Percentiles rank a stretch among this genome's conserved stretches.
phyloP scores from a whole-genome alignment of 2,329 filamentous ascomycete species.

The Pseudovirgaria hyperparasitica region DNA sequence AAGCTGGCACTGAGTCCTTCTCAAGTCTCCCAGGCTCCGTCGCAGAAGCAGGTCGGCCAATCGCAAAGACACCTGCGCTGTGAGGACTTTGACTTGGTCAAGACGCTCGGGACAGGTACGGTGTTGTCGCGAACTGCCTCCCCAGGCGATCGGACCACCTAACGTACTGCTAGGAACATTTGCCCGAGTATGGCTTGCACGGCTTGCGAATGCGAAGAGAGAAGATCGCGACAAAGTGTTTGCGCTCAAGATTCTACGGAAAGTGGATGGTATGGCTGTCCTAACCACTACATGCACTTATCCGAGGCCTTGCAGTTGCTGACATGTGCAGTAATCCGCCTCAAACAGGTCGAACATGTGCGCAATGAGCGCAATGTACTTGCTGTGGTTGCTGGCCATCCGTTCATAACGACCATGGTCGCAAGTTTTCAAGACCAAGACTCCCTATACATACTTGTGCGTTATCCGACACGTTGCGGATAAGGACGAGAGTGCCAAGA shows the following conservation, averaged over 20 bases:
- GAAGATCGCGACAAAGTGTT: conserved; percentile 55
- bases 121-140: conserved; percentile 4
- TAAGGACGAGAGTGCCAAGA: background rate
- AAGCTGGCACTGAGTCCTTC: conserved; percentile 29
- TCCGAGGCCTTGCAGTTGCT: conserved; percentile 4
- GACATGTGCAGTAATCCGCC: conserved; percentile 49
- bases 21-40: conserved; percentile 29
- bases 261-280: conserved; percentile 33
- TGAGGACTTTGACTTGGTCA: conserved; percentile 58
- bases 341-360: conserved; percentile 80
- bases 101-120: conserved; percentile 64
- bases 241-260: conserved; percentile 67
- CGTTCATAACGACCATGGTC: conserved; percentile 69
- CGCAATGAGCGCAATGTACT: conserved; percentile 72
- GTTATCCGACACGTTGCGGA: conserved; percentile 8
- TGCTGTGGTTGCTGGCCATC: conserved; percentile 63
- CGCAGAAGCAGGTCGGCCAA: conserved; percentile 33
- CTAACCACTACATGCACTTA: conserved; percentile 1
- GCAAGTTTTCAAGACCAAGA: conserved; percentile 70
- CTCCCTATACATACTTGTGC: conserved; percentile 63
- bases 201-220: conserved; percentile 40
- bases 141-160: conserved; percentile 7
- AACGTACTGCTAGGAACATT: conserved; percentile 50
- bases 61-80: conserved; percentile 33
- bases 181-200: conserved; percentile 68